Evolutionary conservation across 257 asterid species (phyloP).

Genomic region (Solanum bulbocastanum): DNA sequence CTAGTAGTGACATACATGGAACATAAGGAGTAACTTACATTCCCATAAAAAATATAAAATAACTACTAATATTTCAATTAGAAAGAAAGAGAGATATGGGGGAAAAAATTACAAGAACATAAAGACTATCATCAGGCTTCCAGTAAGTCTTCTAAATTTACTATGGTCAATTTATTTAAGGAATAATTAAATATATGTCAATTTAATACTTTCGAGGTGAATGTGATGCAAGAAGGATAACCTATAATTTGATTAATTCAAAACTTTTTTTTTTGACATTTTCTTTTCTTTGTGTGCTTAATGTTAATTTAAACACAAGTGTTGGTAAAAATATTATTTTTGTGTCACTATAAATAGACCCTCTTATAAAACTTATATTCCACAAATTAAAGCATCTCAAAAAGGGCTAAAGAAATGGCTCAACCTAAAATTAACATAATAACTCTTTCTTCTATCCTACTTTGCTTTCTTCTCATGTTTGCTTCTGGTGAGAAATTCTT

Average conservation of each 20-base stretch:
- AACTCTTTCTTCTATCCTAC: not conserved
- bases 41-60: not conserved
- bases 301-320: not conserved
- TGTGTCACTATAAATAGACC: not conserved
- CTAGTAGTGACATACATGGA: not conserved
- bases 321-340: not conserved
- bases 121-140: not conserved
- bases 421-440: not conserved
- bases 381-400: not conserved
- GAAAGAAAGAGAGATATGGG: not conserved
- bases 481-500: not conserved
- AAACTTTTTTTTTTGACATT: not conserved
- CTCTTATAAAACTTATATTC: not conserved
- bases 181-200: not conserved
- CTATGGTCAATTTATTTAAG: not conserved
- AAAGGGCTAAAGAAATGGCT: slow-evolving; percentile 6
- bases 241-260: not conserved
- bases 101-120: not conserved
- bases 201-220: not conserved
- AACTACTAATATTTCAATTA: not conserved
- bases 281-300: not conserved
- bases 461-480: not conserved
- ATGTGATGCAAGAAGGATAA: not conserved
- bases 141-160: not conserved
- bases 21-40: not conserved